These are phyloP conservation scores for Ascochyta pisi DNA, from an alignment of 2,329 filamentous ascomycete species.

Conservation along the genomic window DNA sequence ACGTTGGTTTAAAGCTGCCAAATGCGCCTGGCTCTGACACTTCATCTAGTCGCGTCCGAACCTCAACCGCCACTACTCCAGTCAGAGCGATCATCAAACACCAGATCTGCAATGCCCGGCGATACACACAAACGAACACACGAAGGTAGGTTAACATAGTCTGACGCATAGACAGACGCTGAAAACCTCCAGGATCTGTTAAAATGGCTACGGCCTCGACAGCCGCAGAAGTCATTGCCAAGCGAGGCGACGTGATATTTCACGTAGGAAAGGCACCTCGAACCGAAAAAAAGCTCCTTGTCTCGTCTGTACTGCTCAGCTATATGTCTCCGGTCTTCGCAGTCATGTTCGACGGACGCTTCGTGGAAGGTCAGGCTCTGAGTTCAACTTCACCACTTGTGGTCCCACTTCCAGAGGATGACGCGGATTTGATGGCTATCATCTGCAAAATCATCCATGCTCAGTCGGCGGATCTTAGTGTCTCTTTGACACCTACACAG, in stretches of 20 bases:
- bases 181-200: neutral
- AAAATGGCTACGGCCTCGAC: neutral
- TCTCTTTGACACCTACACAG: neutral
- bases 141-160: neutral
- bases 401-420: neutral
- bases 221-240: neutral
- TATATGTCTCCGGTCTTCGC: neutral
- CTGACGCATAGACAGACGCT: neutral
- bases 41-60: neutral
- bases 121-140: neutral
- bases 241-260: neutral
- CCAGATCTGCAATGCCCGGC: neutral
- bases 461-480: neutral
- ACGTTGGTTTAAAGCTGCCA: neutral
- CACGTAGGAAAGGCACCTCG: neutral
- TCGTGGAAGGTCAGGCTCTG: neutral
- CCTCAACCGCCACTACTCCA: neutral
- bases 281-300: neutral
- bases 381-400: neutral
- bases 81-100: neutral
- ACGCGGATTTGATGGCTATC: neutral
- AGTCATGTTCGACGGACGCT: conserved; percentile 1
- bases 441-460: neutral
- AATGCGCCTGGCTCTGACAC: neutral
- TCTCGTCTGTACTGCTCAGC: neutral